Evolutionary conservation across 768 basidiomycete genomes (phyloP).

Genomic region (Glaciozyma martinii): DNA sequence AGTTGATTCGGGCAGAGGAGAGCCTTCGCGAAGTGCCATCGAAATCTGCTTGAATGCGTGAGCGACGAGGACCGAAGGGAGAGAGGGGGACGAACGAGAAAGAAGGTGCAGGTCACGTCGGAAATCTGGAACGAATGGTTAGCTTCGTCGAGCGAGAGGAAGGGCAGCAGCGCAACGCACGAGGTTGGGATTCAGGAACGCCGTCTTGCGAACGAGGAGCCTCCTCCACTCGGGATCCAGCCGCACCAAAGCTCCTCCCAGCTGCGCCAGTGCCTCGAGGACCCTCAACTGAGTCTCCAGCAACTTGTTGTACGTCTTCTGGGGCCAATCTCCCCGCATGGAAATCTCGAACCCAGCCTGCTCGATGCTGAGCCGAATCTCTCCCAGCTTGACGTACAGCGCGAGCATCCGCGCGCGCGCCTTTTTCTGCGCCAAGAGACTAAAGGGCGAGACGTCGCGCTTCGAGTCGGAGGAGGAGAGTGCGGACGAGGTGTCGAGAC

Average conservation of each 20-base stretch:
- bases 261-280: slow-evolving; percentile 36
- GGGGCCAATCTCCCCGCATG: slow-evolving; percentile 49
- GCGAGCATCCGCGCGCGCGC: slow-evolving; percentile 19
- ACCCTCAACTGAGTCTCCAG: slow-evolving; percentile 45
- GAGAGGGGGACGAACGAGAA: slow-evolving; percentile 32
- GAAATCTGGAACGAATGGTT: slow-evolving; percentile 33
- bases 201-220: slow-evolving; percentile 44
- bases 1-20: slow-evolving; percentile 46
- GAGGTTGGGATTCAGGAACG: slow-evolving; percentile 52
- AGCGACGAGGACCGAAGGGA: background rate
- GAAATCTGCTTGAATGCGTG: slow-evolving; percentile 33
- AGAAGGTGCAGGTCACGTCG: slow-evolving; percentile 47
- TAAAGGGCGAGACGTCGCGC: slow-evolving; percentile 7
- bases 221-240: slow-evolving; percentile 45
- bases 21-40: slow-evolving; percentile 45
- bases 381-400: slow-evolving; percentile 22
- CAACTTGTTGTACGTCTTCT: slow-evolving; percentile 45
- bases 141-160: background rate
- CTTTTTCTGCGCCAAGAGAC: background rate
- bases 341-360: slow-evolving; percentile 24
- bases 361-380: slow-evolving; percentile 24
- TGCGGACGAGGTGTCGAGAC: too few relatives aligned
- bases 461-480: background rate
- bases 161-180: slow-evolving; percentile 34
- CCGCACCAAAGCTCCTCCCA: slow-evolving; percentile 43